Percentiles rank a stretch among this genome's conserved stretches.
Conservation (phyloP, 345 rosid species). For the Salix suchowensis region DNA sequence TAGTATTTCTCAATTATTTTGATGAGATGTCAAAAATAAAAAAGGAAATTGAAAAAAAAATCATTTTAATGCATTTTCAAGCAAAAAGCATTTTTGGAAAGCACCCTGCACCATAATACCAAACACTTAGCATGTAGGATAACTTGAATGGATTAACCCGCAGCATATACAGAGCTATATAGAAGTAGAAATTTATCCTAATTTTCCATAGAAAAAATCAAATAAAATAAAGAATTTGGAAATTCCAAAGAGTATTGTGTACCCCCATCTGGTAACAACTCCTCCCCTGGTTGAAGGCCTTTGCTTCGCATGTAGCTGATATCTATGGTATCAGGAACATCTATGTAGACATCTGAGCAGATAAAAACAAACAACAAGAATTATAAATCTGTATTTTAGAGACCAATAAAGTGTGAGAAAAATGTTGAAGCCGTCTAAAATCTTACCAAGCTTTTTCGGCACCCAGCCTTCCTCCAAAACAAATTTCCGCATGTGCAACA, state of each 20-base stretch:
- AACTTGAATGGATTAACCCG: neutral
- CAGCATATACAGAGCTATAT: too few species aligned
- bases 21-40: too few species aligned
- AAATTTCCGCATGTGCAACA: constrained; percentile 94
- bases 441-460: constrained; percentile 90
- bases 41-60: too few species aligned
- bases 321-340: constrained; percentile 91
- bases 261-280: constrained; percentile 80
- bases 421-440: neutral
- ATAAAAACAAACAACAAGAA: neutral
- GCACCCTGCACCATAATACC: too few species aligned
- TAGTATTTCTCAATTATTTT: too few species aligned
- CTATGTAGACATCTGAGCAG: constrained; percentile 78
- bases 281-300: constrained; percentile 92
- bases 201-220: neutral
- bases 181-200: neutral
- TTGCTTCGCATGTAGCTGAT: constrained; percentile 92
- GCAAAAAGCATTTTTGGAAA: too few species aligned
- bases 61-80: neutral
- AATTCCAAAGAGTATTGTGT: constrained; percentile 16
- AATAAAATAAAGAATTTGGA: neutral
- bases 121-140: neutral
- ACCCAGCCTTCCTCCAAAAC: constrained; percentile 99
- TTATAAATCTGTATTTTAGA: neutral
- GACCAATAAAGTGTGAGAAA: neutral